These are phyloP conservation scores for Xylaria cubensis DNA, from an alignment of 495 filamentous ascomycete species.

Conservation along the genomic window DNA sequence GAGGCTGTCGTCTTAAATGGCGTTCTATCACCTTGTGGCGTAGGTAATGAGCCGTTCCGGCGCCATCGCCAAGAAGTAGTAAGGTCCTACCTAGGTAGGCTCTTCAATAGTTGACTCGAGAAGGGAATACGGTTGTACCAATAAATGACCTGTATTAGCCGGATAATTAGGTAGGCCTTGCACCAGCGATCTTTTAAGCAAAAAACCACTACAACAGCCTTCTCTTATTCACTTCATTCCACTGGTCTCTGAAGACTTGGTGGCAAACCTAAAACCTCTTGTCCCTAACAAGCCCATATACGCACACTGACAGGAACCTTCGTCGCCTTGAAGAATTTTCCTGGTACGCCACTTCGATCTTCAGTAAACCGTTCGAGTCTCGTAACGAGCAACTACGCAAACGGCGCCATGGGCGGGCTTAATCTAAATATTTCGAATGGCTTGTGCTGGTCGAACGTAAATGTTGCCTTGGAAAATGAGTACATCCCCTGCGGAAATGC, in stretches of 20 bases:
- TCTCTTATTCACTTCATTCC: not conserved
- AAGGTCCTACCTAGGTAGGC: not conserved
- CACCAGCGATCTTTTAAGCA: not conserved
- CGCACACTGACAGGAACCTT: not conserved
- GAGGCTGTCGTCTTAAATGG: not conserved
- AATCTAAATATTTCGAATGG: conserved; percentile 43
- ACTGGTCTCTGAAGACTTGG: not conserved
- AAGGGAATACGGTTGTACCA: not conserved
- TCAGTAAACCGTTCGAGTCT: not conserved
- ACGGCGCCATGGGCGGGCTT: conserved; percentile 26
- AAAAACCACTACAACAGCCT: not conserved
- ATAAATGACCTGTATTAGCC: not conserved
- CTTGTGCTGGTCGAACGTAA: conserved; percentile 41
- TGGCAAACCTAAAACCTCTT: not conserved
- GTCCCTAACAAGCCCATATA: not conserved
- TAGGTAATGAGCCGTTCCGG: not conserved
- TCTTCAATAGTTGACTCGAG: not conserved
- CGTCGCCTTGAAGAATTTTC: not conserved
- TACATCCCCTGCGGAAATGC: conserved; percentile 50
- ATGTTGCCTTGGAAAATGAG: not conserved
- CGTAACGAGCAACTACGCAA: not conserved
- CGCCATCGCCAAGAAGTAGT: not conserved
- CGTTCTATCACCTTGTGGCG: not conserved
- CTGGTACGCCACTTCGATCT: not conserved
- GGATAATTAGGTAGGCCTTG: not conserved